Evolutionary conservation across 352 stramenopile genomes (phyloP), one percentile per base, ranked within the genome.

Genomic region (Halophytophthora batemanensis): DNA sequence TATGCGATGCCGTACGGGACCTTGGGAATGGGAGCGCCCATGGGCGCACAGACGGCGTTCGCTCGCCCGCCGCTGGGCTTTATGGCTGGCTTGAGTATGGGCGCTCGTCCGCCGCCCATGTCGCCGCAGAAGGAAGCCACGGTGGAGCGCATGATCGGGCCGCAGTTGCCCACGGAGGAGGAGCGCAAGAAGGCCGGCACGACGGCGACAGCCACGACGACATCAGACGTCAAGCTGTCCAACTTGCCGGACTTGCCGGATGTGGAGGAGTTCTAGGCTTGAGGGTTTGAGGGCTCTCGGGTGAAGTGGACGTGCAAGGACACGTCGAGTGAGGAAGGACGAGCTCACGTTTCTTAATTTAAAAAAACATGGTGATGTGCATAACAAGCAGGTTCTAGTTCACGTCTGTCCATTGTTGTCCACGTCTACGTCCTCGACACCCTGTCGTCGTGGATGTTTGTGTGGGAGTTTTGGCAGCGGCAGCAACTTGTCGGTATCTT

Each of bases 241-340:
- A 71, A 73, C 37, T 41, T 83, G 29, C 69, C 73, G 15, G 73
- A 83, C 18, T 52, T 83, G 13, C 73, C 73, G n/a, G 73, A 83
- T 36, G 69, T 83, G 52, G 42, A 74, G 18, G 67, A 71, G 61
- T 77, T 77, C 62, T 77, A n/a, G n/a, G n/a, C n/a, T n/a, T n/a
- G n/a, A n/a, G n/a, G n/a, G n/a, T n/a, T n/a, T n/a, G n/a, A n/a
- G 25, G 25, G 8, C 25, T 8, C 25, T n/a, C n/a, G n/a, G 25
- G 25, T 8, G 25, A 4, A 10, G 25, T 31, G 25, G 25, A 31
- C 25, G 8, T 31, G 25, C 4, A 8, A 31, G 25, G 25, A 31
- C 25, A 31, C 25, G 25, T 31, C 25, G 4, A n/a, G n/a, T n/a
- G n/a, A n/a, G 25, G 25, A 8, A 4, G 4, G 8, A 31, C 4